A percentile compares a stretch with the other conserved stretches of the same genome.
Evolutionary conservation across 441 rosid genomes (phyloP).

Genomic region (Jatropha podagrica): DNA sequence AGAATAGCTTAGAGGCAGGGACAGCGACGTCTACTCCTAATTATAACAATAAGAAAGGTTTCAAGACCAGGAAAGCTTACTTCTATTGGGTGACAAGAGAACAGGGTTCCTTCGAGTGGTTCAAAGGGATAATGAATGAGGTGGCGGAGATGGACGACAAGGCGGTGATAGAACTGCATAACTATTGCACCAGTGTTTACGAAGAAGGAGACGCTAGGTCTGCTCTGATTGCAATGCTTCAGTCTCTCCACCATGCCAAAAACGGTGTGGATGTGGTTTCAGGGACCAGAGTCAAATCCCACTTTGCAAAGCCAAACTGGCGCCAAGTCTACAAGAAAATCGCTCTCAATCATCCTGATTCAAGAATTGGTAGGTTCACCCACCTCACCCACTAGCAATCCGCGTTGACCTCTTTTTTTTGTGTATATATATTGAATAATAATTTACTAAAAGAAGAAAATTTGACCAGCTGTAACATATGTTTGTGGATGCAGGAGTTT

Average conservation of each 20-base stretch:
- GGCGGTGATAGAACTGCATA: conserved; percentile 74
- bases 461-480: neutral
- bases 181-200: conserved; percentile 90
- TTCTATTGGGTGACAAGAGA: conserved; percentile 94
- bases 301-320: conserved; percentile 91
- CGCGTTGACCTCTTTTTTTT: neutral
- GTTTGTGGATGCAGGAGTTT: conserved; percentile 60
- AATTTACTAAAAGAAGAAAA: neutral
- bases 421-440: too few relatives aligned
- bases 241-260: conserved; percentile 83
- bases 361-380: conserved; percentile 60
- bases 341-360: conserved; percentile 51
- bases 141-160: conserved; percentile 77
- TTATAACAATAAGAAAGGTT: conserved; percentile 32
- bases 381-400: neutral
- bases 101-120: conserved; percentile 97
- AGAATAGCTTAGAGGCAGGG: conserved; percentile 17
- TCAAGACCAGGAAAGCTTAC: conserved; percentile 74
- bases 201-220: conserved; percentile 95
- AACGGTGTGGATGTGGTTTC: conserved; percentile 90
- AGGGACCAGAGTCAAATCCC: conserved; percentile 82
- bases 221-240: conserved; percentile 85
- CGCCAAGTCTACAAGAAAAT: conserved; percentile 75
- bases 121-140: conserved; percentile 90
- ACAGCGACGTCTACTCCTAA: neutral